phyloP scores from a whole-genome alignment of 2,329 filamentous ascomycete species.

The Neofusicoccum parvum region DNA sequence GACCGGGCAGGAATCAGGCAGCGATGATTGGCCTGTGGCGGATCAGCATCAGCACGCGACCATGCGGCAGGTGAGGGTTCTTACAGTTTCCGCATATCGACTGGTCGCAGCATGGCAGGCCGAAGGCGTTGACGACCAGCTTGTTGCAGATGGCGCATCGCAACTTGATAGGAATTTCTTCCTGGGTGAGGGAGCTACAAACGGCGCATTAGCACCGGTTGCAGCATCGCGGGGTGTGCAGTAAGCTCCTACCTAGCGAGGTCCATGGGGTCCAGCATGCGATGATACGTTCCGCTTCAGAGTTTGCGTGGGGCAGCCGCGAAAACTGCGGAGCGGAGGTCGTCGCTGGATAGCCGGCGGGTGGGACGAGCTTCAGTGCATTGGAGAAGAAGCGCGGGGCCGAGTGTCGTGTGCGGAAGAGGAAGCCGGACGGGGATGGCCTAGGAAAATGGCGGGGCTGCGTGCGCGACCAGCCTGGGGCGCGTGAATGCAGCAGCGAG shows the following conservation, averaged over 20 bases:
- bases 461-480: slow-evolving; percentile 16
- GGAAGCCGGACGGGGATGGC: not conserved
- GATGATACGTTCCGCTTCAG: not conserved
- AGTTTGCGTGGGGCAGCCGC: slow-evolving; percentile 10
- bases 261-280: slow-evolving; percentile 23
- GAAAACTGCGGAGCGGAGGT: slow-evolving; percentile 19
- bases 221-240: slow-evolving; percentile 24
- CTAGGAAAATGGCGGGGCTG: not conserved
- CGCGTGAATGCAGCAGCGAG: slow-evolving; percentile 3
- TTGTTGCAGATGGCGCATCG: slow-evolving; percentile 93
- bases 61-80: slow-evolving; percentile 30
- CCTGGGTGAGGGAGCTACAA: slow-evolving; percentile 67
- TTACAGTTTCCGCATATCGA: slow-evolving; percentile 88
- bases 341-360: slow-evolving; percentile 16
- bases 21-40: slow-evolving; percentile 69
- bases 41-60: slow-evolving; percentile 22
- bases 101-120: slow-evolving; percentile 92
- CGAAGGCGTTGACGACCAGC: slow-evolving; percentile 86
- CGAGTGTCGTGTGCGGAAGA: not conserved
- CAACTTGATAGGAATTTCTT: slow-evolving; percentile 93
- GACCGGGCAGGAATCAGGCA: slow-evolving; percentile 81
- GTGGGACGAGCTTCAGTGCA: slow-evolving; percentile 16
- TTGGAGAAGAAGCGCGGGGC: slow-evolving; percentile 2
- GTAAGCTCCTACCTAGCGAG: slow-evolving; percentile 29
- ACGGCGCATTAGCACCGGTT: slow-evolving; percentile 23